phyloP scores from a whole-genome alignment of 352 stramenopile species.

The Phytophthora multivora region DNA sequence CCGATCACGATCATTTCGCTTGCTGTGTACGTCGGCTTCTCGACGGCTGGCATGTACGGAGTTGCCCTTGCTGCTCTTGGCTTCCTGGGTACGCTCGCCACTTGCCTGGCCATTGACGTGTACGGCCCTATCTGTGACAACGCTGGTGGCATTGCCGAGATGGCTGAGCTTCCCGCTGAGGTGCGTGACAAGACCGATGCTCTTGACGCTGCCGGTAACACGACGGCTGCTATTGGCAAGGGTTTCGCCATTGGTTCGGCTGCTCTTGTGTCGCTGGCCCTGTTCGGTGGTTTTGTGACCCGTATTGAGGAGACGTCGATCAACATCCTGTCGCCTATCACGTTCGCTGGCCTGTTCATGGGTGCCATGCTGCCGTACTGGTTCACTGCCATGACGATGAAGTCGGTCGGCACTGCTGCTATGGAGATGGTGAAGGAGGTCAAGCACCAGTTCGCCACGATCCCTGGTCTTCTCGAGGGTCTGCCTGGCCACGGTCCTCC shows the following conservation, averaged over 20 bases:
- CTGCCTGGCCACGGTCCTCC: slow-evolving; percentile 84
- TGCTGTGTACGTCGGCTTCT: slow-evolving; percentile 98
- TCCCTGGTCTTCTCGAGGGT: slow-evolving; percentile 97
- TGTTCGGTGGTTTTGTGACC: slow-evolving; percentile 99
- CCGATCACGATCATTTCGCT: slow-evolving; percentile 98
- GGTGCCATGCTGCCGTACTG: slow-evolving; percentile 99
- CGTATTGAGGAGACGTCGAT: slow-evolving; percentile 95
- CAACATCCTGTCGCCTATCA: slow-evolving; percentile 98
- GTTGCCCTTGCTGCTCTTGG: slow-evolving; percentile 96
- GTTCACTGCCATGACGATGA: slow-evolving; percentile 99
- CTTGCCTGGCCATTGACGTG: slow-evolving; percentile 99
- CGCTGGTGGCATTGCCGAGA: slow-evolving; percentile 99
- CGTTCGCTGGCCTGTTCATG: slow-evolving; percentile 99
- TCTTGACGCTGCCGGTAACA: slow-evolving; percentile 99
- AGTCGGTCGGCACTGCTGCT: slow-evolving; percentile 97
- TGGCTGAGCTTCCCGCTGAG: slow-evolving; percentile 96
- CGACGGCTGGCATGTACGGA: slow-evolving; percentile 97
- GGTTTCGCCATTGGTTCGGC: slow-evolving; percentile 99
- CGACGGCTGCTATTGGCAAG: slow-evolving; percentile 99
- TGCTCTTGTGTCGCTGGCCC: slow-evolving; percentile 97
- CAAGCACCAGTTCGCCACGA: slow-evolving; percentile 98
- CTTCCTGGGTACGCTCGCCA: slow-evolving; percentile 98
- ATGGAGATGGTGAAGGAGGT: slow-evolving; percentile 99
- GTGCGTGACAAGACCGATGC: slow-evolving; percentile 99
- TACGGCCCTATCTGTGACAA: slow-evolving; percentile 99